A percentile compares a stretch with the other conserved stretches of the same genome.
These are phyloP conservation scores for Setaria italica DNA, from an alignment of 202 grass and related monocot genomes.

Conservation along the genomic window DNA sequence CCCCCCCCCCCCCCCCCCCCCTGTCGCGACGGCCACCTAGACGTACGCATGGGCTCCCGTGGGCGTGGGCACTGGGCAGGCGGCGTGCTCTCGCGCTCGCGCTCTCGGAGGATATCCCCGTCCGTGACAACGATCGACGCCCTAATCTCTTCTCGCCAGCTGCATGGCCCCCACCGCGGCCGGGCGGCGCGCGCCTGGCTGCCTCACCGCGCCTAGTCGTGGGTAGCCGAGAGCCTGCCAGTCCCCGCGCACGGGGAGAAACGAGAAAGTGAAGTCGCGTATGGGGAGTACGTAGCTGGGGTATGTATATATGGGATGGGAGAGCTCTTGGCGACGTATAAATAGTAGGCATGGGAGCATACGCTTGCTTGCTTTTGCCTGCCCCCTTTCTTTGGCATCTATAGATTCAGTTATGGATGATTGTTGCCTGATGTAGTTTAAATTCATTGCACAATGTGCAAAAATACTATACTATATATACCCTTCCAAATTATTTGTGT, in stretches of 20 bases:
- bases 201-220: not conserved
- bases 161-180: not conserved
- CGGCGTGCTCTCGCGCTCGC: not conserved
- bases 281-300: not conserved
- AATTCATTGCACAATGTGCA: not conserved
- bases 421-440: not conserved
- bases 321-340: not conserved
- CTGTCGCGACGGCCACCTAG: constrained; percentile 9
- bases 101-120: constrained; percentile 25
- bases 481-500: too few species aligned
- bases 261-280: not conserved
- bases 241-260: not conserved
- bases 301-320: not conserved
- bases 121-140: constrained; percentile 34
- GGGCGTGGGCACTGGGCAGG: constrained; percentile 25
- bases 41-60: constrained; percentile 29
- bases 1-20: not conserved
- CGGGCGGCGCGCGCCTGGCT: not conserved
- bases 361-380: not conserved
- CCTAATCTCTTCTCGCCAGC: constrained; percentile 1
- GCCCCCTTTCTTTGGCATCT: not conserved
- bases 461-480: too few species aligned
- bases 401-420: not conserved
- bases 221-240: not conserved
- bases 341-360: constrained; percentile 26